Percentiles rank a stretch among this genome's conserved stretches.
Conservation (phyloP, 768 basidiomycete species). For the Solioccasus polychromus region DNA sequence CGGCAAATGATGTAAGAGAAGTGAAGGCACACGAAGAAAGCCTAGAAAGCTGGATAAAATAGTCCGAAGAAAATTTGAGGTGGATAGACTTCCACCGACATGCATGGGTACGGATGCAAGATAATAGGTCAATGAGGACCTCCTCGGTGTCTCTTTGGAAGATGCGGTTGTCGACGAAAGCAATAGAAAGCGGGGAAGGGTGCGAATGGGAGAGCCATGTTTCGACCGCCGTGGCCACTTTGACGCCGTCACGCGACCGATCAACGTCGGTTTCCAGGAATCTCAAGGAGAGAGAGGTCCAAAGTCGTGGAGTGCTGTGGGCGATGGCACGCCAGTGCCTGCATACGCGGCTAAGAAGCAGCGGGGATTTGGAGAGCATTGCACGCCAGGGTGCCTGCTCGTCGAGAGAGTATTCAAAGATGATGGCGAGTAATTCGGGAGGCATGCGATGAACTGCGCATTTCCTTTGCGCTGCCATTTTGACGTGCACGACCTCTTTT, state of each 20-base stretch:
- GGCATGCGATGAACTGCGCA: constrained; percentile 16
- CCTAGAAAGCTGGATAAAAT: constrained; percentile 15
- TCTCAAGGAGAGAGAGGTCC: constrained; percentile 24
- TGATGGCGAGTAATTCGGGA: constrained; percentile 39
- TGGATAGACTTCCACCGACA: constrained; percentile 24
- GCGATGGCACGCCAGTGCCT: constrained; percentile 23
- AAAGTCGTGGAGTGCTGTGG: constrained; percentile 18
- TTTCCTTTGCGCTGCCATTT: not conserved
- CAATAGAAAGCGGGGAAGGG: constrained; percentile 21
- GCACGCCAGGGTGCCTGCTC: not conserved
- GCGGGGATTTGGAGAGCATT: constrained; percentile 15
- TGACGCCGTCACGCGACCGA: constrained; percentile 17
- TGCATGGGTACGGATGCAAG: constrained; percentile 16
- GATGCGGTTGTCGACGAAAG: constrained; percentile 26
- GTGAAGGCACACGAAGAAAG: constrained; percentile 22
- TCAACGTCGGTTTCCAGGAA: constrained; percentile 22
- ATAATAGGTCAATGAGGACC: constrained; percentile 18
- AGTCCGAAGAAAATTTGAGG: constrained; percentile 28
- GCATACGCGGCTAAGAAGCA: constrained; percentile 26
- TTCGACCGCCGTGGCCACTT: constrained; percentile 13
- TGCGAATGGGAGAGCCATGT: constrained; percentile 25
- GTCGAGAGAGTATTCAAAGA: constrained; percentile 23
- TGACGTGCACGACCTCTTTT: not conserved
- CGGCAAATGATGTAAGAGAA: constrained; percentile 20
- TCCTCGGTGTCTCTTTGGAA: constrained; percentile 24